Evolutionary conservation across 768 basidiomycete genomes (phyloP), one percentile per base, ranked within the genome.

Genomic region (Xerocomellus chrysenteron): DNA sequence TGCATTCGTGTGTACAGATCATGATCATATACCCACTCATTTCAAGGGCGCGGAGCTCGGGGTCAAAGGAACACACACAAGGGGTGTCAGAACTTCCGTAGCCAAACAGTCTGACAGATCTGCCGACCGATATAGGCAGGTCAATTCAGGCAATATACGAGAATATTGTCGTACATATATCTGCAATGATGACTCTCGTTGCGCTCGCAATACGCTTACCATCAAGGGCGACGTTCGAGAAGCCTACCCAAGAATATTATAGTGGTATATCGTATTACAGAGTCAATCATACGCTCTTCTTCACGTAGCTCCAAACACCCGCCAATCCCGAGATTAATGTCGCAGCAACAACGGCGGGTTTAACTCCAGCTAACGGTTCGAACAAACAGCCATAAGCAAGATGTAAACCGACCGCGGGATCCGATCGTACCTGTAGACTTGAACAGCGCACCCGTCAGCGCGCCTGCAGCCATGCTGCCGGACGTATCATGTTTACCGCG

Each of bases 241-340:
- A 53, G 55, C 54, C 57, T 81, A 76, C 75, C 71, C 80, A 73
- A 74, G 55, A 59, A 76, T 78, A 85, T 75, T 76, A 79, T 70
- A 69, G 67, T 64, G 69, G 63, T 72, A 74, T 73, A 69, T 59
- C 65, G 36, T 67, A 63, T 64, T 74, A 73, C 73, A 78, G 68
- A 68, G 71, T 71, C 66, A 66, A 80, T 88, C 81, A 92, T 75
- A 95, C 81, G 68, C 80, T 87, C 77, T 83, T 87, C 82, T 99
- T 98, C 77, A 94, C 84, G 78, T 86, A 90, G 76, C 94, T 92
- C 96, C 96, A 99, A 57, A 85, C 78, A 55, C 95, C 95, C 57
- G 96, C 95, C 71, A 87, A 79, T 64, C 86, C 90, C 63, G 94
- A 94, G 74, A 94, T 88, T 63, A 97, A 74, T 49, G 89, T 88